A percentile compares a stretch with the other conserved stretches of the same genome.
These are phyloP conservation scores for Groenewaldozyma tartarivorans DNA, from an alignment of 805 yeast genomes.

Conservation along the genomic window DNA sequence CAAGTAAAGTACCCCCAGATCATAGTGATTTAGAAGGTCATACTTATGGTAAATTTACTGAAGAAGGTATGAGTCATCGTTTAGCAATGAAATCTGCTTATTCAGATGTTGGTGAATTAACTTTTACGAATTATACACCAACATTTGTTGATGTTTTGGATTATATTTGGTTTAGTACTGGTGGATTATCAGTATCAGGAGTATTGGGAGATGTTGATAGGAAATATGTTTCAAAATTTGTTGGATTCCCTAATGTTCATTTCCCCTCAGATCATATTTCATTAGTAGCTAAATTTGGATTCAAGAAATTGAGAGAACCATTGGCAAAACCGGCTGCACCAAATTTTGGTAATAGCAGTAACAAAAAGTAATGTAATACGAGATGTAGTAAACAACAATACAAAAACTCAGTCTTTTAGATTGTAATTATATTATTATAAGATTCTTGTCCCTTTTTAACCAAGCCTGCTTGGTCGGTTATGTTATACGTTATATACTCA, in stretches of 20 bases:
- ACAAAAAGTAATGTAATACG: no score
- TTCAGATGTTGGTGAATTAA: constrained; percentile 74
- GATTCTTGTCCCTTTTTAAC: no score
- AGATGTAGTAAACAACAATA: no score
- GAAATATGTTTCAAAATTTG: constrained; percentile 62
- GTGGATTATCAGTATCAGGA: constrained; percentile 73
- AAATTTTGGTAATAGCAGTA: constrained; percentile 14
- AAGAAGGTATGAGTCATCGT: constrained; percentile 75
- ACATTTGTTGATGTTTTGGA: constrained; percentile 88
- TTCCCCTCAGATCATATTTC: constrained; percentile 94
- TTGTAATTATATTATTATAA: no score
- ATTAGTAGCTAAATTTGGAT: constrained; percentile 67
- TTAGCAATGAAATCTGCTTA: constrained; percentile 81
- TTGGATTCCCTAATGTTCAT: constrained; percentile 91
- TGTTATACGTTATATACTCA: no score
- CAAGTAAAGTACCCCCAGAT: constrained; percentile 59
- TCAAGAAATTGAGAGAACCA: constrained; percentile 30
- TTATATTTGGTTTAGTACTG: constrained; percentile 89
- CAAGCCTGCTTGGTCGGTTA: no score
- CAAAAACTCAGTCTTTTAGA: no score
- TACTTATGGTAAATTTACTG: constrained; percentile 83
- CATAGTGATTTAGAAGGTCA: constrained; percentile 79
- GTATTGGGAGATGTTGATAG: constrained; percentile 75
- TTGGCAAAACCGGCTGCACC: constrained; percentile 15
- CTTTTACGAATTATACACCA: constrained; percentile 92